Evolutionary conservation across 306 rosid genomes (phyloP).

Genomic region (Alnus glutinosa): DNA sequence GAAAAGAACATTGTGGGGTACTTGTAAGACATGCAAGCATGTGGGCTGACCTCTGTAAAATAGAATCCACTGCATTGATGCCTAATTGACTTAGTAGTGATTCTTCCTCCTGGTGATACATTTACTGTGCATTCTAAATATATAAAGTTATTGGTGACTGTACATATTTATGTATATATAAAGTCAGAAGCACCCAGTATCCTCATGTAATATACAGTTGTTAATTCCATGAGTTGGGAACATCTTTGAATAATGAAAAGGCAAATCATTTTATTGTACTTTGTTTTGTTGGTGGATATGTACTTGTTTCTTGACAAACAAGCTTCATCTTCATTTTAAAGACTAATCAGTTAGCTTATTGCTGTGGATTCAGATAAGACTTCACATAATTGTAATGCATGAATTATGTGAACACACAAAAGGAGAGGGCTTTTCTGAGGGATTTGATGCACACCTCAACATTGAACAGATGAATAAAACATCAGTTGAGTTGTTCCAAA

Average conservation of each 20-base stretch:
- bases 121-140: not conserved
- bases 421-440: slow-evolving; percentile 98
- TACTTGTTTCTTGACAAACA: slow-evolving; percentile 27
- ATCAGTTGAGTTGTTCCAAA: slow-evolving; percentile 90
- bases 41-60: not conserved
- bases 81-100: not conserved
- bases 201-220: not conserved
- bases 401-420: slow-evolving; percentile 92
- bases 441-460: slow-evolving; percentile 98
- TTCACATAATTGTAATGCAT: slow-evolving; percentile 95
- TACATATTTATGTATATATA: not conserved
- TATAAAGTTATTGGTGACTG: not conserved
- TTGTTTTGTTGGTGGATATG: slow-evolving; percentile 10
- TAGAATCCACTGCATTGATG: not conserved
- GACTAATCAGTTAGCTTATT: slow-evolving; percentile 39
- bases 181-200: not conserved
- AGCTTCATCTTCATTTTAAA: slow-evolving; percentile 23
- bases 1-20: not conserved
- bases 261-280: not conserved
- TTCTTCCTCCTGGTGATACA: slow-evolving; percentile 7
- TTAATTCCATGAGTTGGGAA: not conserved
- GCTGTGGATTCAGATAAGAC: slow-evolving; percentile 69
- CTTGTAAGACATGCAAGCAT: not conserved
- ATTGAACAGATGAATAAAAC: slow-evolving; percentile 99
- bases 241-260: not conserved